Evolutionary conservation across 176 grass and related monocot genomes (phyloP).

Genomic region (Pontederia paniculata): DNA sequence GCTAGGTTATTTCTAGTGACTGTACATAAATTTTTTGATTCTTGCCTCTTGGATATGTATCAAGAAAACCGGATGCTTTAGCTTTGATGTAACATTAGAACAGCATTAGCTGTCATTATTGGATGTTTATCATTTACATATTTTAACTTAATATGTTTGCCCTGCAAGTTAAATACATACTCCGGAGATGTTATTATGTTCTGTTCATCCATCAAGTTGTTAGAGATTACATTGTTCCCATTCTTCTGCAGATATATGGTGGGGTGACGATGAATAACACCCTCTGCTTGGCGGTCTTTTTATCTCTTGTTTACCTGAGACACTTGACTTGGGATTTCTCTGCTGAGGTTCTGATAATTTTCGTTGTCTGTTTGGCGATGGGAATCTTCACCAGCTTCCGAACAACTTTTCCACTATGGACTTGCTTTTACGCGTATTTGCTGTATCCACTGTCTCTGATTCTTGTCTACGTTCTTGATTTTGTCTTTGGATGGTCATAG

Average conservation of each 20-base stretch:
- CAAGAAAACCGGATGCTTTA: too few species aligned
- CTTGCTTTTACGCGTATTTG: slow-evolving; percentile 56
- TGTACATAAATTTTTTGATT: too few species aligned
- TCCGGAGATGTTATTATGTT: not conserved
- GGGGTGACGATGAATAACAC: slow-evolving; percentile 98
- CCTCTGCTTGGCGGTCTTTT: slow-evolving; percentile 74
- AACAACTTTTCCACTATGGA: slow-evolving; percentile 90
- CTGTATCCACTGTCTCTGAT: slow-evolving; percentile 68
- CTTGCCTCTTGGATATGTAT: too few species aligned
- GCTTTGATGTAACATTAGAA: too few species aligned
- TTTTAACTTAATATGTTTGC: too few species aligned
- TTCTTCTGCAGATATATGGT: slow-evolving; percentile 56
- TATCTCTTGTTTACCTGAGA: slow-evolving; percentile 67
- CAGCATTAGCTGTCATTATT: too few species aligned
- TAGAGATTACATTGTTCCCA: not conserved
- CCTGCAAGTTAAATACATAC: too few species aligned
- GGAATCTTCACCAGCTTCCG: slow-evolving; percentile 81
- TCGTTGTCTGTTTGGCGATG: slow-evolving; percentile 74
- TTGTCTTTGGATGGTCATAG: slow-evolving; percentile 79
- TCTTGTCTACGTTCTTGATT: slow-evolving; percentile 76
- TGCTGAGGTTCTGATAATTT: slow-evolving; percentile 78
- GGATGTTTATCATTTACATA: too few species aligned
- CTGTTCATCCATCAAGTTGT: not conserved
- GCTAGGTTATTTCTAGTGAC: not conserved
- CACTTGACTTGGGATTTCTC: slow-evolving; percentile 89